Conservation (phyloP, 192 early-diverging fungal species). For the Cladochytrium replicatum region DNA sequence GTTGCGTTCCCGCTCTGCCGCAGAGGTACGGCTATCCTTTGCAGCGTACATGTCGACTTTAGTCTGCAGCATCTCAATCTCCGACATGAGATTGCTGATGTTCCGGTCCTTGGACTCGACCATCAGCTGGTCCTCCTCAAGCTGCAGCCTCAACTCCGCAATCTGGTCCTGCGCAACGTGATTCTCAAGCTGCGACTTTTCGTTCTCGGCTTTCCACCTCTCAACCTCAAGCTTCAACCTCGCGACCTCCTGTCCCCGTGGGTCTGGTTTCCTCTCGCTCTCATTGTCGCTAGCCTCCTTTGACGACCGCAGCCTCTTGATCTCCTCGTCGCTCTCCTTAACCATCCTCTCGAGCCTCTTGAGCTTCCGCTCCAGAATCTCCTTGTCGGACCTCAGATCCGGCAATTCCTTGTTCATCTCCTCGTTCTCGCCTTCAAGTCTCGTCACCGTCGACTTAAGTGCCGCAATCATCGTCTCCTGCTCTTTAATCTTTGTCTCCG, state of each 20-base stretch:
- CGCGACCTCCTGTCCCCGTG: neutral
- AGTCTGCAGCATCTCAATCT: conserved; percentile 36
- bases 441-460: conserved; percentile 24
- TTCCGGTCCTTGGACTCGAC: conserved; percentile 35
- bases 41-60: conserved; percentile 27
- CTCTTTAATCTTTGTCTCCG: conserved; percentile 31
- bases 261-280: conserved; percentile 6
- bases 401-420: conserved; percentile 5
- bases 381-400: conserved; percentile 3
- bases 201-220: conserved; percentile 17
- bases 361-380: conserved; percentile 6
- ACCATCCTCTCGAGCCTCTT: neutral
- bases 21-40: no score
- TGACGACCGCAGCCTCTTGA: conserved; percentile 1
- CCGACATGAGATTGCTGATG: conserved; percentile 29
- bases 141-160: conserved; percentile 6
- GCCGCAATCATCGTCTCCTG: conserved; percentile 24
- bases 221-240: conserved; percentile 26
- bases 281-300: conserved; percentile 5
- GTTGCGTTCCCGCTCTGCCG: neutral
- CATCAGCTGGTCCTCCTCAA: conserved; percentile 22
- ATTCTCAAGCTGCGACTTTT: conserved; percentile 33
- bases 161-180: conserved; percentile 28
- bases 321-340: conserved; percentile 10
- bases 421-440: conserved; percentile 24